Evolutionary conservation across 129 eudicot genomes (phyloP).

Genomic region (Flaveria linearis): DNA sequence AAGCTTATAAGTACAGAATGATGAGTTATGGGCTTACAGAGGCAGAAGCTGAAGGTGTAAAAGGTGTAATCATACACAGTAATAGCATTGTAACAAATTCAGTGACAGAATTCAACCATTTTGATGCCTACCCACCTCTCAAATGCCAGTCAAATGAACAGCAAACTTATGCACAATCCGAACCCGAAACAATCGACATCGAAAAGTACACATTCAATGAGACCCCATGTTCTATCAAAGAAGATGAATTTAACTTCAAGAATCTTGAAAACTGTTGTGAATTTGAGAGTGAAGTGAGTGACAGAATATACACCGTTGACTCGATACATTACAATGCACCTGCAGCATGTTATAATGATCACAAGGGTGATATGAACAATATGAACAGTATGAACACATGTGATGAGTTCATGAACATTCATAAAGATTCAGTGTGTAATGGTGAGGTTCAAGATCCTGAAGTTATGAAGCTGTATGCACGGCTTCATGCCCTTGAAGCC

Average conservation of each 20-base stretch:
- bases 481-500: constrained; percentile 94
- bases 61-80: constrained; percentile 35
- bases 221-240: constrained; percentile 62
- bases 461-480: constrained; percentile 62
- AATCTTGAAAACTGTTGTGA: constrained; percentile 59
- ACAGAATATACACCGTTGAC: constrained; percentile 76
- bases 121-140: constrained; percentile 68
- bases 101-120: constrained; percentile 34
- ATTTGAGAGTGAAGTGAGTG: constrained; percentile 66
- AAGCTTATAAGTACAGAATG: constrained; percentile 74
- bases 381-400: constrained; percentile 29
- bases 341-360: constrained; percentile 41
- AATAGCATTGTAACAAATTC: constrained; percentile 40
- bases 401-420: constrained; percentile 48
- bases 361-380: constrained; percentile 45
- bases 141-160: constrained; percentile 59
- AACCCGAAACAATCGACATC: constrained; percentile 50
- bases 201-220: constrained; percentile 72
- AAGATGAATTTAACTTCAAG: constrained; percentile 45
- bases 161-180: constrained; percentile 43
- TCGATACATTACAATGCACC: constrained; percentile 54
- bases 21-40: constrained; percentile 83
- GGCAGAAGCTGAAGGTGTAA: constrained; percentile 65
- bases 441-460: constrained; percentile 56
- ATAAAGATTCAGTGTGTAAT: constrained; percentile 45